Percentiles rank a stretch among this genome's conserved stretches.
These are phyloP conservation scores for Cryptococcus sp. DNA, from an alignment of 1,284 basidiomycete species.

Conservation along the genomic window DNA sequence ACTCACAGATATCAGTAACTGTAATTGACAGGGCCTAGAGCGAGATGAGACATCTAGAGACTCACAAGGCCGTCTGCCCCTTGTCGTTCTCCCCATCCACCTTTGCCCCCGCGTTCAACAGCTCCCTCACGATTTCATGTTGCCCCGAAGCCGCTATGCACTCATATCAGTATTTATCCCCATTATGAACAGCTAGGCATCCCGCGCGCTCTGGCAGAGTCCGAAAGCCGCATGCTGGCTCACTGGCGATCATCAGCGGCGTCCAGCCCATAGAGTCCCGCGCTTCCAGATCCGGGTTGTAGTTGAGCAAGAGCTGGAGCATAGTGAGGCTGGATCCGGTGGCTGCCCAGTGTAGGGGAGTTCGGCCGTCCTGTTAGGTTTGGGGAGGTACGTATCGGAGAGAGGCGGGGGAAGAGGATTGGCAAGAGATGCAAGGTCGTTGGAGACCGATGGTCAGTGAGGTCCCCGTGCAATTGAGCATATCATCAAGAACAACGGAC, in stretches of 20 bases:
- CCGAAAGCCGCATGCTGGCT: slow-evolving; percentile 10
- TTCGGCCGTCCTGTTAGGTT: slow-evolving; percentile 69
- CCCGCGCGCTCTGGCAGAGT: not conserved
- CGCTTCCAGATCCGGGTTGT: slow-evolving; percentile 65
- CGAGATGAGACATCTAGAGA: slow-evolving; percentile 12
- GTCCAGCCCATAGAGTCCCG: slow-evolving; percentile 78
- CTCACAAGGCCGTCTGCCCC: slow-evolving; percentile 80
- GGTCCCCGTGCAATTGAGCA: no score
- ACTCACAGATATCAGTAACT: not conserved
- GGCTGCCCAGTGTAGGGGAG: slow-evolving; percentile 85
- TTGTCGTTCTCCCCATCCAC: slow-evolving; percentile 78
- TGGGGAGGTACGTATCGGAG: not conserved
- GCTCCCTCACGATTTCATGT: slow-evolving; percentile 69
- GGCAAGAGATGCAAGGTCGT: not conserved
- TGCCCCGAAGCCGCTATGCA: slow-evolving; percentile 55
- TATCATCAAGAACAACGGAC: no score
- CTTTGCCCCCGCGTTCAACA: slow-evolving; percentile 80
- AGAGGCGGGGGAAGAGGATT: no score
- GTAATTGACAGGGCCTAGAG: not conserved
- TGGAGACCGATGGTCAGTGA: no score
- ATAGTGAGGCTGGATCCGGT: slow-evolving; percentile 67
- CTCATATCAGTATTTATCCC: not conserved
- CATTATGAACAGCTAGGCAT: not conserved
- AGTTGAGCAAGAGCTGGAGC: slow-evolving; percentile 67
- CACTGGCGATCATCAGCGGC: slow-evolving; percentile 81